A percentile compares a stretch with the other conserved stretches of the same genome.
phyloP scores from a whole-genome alignment of 768 basidiomycete genomes.

The Lentinula lateritia region DNA sequence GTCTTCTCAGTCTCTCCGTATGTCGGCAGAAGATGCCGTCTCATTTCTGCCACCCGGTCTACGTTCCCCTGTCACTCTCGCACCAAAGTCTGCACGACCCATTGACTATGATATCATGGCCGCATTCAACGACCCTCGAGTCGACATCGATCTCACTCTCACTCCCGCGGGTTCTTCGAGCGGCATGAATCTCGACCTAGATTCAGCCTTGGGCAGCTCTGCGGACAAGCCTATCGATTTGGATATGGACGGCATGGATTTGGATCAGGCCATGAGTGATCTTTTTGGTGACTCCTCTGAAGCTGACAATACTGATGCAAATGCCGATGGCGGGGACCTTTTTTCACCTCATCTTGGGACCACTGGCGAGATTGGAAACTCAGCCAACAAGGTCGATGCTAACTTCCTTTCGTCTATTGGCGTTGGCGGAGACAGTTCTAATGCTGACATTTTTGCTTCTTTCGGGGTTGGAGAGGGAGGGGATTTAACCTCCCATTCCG shows the following conservation, averaged over 20 bases:
- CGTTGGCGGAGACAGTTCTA: constrained; percentile 6
- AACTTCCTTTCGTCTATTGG: constrained; percentile 29
- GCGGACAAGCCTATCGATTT: constrained; percentile 81
- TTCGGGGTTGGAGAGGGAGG: constrained; percentile 16
- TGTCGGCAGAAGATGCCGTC: constrained; percentile 55
- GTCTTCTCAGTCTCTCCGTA: constrained; percentile 60
- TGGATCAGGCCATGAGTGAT: constrained; percentile 55
- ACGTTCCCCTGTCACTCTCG: constrained; percentile 76
- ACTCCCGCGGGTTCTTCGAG: constrained; percentile 23
- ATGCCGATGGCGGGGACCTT: constrained; percentile 36
- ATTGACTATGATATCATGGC: constrained; percentile 64
- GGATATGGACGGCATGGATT: constrained; percentile 64
- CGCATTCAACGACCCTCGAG: constrained; percentile 36
- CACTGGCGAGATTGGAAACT: constrained; percentile 12
- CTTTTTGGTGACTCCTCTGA: constrained; percentile 49
- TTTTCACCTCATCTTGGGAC: constrained; percentile 43
- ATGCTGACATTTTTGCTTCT: constrained; percentile 29
- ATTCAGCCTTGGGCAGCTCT: constrained; percentile 47
- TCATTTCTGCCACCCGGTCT: constrained; percentile 50
- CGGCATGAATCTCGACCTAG: constrained; percentile 26
- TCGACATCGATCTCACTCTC: constrained; percentile 61
- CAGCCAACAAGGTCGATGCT: constrained; percentile 21
- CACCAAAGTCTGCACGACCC: constrained; percentile 71
- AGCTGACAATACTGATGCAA: constrained; percentile 25
- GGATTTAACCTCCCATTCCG: constrained; percentile 9